Conservation (phyloP, 768 basidiomycete species). For the Tulasnella sp. region DNA sequence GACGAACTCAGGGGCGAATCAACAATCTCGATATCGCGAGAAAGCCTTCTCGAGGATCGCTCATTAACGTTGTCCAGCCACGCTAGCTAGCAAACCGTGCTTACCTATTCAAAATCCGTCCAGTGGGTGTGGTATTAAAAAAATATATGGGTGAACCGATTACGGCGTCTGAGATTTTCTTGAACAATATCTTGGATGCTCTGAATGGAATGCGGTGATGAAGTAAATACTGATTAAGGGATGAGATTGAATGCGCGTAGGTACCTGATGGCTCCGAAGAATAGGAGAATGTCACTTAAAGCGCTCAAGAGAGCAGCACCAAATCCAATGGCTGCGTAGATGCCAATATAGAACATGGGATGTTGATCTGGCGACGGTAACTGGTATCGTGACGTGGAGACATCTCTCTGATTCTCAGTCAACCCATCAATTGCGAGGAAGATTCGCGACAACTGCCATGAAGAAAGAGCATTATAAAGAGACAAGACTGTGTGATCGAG, state of each 20-base stretch:
- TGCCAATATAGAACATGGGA: constrained; percentile 57
- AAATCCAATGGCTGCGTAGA: constrained; percentile 52
- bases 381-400: too few species aligned
- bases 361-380: constrained; percentile 35
- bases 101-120: constrained; percentile 36
- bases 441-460: not conserved
- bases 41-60: too few species aligned
- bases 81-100: too few species aligned
- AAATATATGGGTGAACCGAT: constrained; percentile 66
- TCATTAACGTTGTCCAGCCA: too few species aligned
- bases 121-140: constrained; percentile 64
- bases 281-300: constrained; percentile 40
- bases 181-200: constrained; percentile 26
- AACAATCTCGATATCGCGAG: constrained; percentile 78
- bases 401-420: too few species aligned
- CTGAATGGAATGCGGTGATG: not conserved
- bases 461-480: not conserved
- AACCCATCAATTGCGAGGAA: too few species aligned
- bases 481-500: not conserved
- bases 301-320: constrained; percentile 36
- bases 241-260: not conserved
- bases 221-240: too few species aligned
- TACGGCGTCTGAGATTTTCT: constrained; percentile 49
- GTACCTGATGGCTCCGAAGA: constrained; percentile 22
- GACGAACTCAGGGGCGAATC: constrained; percentile 58